Percentiles rank a stretch among this genome's conserved stretches.
phyloP scores from a whole-genome alignment of 768 basidiomycete genomes.

The Russula ochroleuca region DNA sequence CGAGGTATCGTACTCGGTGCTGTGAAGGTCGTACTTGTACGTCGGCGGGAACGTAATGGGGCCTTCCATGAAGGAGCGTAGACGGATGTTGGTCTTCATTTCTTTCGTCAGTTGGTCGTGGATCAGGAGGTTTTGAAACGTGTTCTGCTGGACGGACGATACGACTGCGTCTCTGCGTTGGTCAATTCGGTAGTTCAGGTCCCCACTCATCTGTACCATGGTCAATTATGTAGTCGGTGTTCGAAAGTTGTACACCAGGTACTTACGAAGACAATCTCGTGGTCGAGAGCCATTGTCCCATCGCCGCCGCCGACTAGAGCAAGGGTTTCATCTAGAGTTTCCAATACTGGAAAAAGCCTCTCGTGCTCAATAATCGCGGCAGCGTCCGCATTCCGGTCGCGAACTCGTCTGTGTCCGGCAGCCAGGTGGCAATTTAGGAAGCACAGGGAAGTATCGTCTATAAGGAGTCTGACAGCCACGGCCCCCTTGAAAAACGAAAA shows the following conservation, averaged over 20 bases:
- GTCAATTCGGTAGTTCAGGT: conserved; percentile 97
- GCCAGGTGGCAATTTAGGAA: conserved; percentile 97
- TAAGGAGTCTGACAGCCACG: conserved; percentile 81
- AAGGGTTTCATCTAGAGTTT: conserved; percentile 49
- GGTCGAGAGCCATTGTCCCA: conserved; percentile 89
- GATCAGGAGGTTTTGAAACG: conserved; percentile 55
- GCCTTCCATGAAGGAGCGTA: conserved; percentile 79
- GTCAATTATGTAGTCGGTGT: not conserved
- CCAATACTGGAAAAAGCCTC: conserved; percentile 50
- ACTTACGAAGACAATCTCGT: conserved; percentile 88
- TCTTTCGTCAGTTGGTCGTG: conserved; percentile 92
- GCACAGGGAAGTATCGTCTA: conserved; percentile 91
- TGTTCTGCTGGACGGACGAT: conserved; percentile 60
- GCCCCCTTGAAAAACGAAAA: conserved; percentile 55
- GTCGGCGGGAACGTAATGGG: conserved; percentile 82
- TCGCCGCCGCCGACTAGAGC: conserved; percentile 88
- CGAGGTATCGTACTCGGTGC: conserved; percentile 78
- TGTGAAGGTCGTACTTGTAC: conserved; percentile 88
- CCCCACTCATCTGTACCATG: conserved; percentile 67
- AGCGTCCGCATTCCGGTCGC: conserved; percentile 82
- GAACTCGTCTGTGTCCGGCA: conserved; percentile 82
- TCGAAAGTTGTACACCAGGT: not conserved
- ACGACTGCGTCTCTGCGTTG: conserved; percentile 82
- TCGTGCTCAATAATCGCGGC: conserved; percentile 84
- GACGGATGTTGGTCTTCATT: conserved; percentile 81